Conservation (phyloP, 169 alveolate genomes). For the Cryptosporidium parvum region DNA sequence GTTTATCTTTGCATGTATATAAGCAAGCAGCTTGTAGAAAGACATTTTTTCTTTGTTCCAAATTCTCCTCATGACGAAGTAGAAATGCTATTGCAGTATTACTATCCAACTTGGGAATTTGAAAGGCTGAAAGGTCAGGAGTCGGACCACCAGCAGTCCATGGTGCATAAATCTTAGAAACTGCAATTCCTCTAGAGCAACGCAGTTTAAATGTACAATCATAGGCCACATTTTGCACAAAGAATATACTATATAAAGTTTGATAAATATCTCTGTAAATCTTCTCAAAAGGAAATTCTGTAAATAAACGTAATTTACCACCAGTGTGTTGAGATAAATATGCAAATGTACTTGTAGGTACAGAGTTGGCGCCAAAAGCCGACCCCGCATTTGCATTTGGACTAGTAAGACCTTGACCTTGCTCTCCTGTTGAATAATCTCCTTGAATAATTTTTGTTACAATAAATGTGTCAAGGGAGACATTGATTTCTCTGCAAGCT, state of each 20-base stretch:
- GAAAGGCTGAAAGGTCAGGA: conserved; percentile 79
- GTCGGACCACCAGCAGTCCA: conserved; percentile 80
- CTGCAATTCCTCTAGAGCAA: conserved; percentile 76
- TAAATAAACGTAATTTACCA: conserved; percentile 37
- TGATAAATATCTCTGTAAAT: conserved; percentile 55
- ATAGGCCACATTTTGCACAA: conserved; percentile 62
- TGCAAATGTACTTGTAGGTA: conserved; percentile 63
- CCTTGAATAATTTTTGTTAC: neutral
- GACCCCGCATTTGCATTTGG: neutral
- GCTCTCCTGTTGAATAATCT: neutral
- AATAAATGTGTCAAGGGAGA: conserved; percentile 59
- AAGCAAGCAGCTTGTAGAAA: conserved; percentile 81
- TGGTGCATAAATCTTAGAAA: conserved; percentile 78
- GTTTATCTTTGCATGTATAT: conserved; percentile 66
- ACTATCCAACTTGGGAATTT: conserved; percentile 79
- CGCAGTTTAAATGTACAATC: conserved; percentile 77
- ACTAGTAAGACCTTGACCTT: neutral
- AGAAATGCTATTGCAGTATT: conserved; percentile 76
- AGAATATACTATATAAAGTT: conserved; percentile 18
- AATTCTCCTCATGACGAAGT: conserved; percentile 77
- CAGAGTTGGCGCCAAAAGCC: neutral
- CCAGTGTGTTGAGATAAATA: conserved; percentile 73
- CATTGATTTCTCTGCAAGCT: conserved; percentile 34
- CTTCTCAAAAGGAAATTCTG: conserved; percentile 47
- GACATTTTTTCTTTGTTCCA: conserved; percentile 79